Evolutionary conservation across 352 stramenopile genomes (phyloP).

Genomic region (Achlya hypogyna): DNA sequence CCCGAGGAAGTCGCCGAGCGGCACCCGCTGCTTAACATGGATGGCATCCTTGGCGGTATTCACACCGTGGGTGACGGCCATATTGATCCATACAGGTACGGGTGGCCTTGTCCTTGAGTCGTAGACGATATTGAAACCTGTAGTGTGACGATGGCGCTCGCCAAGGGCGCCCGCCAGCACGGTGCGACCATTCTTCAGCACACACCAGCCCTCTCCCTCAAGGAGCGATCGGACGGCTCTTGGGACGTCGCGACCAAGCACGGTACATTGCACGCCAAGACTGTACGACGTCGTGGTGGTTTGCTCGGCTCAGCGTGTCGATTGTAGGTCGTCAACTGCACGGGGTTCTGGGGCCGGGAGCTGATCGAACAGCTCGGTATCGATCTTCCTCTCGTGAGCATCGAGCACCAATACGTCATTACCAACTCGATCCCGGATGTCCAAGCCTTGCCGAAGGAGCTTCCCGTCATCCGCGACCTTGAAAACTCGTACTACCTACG

Average conservation of each 20-base stretch:
- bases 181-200: conserved; percentile 36
- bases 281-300: conserved; percentile 4
- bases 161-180: conserved; percentile 28
- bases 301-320: background rate
- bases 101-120: background rate
- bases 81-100: conserved; percentile 19
- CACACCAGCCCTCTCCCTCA: conserved; percentile 7
- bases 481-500: conserved; percentile 46
- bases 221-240: conserved; percentile 4
- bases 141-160: conserved; percentile 43
- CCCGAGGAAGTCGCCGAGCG: conserved; percentile 27
- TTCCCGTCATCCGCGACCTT: conserved; percentile 55
- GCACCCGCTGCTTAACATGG: conserved; percentile 35
- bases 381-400: conserved; percentile 35
- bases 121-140: conserved; percentile 31
- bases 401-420: conserved; percentile 64
- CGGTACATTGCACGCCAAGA: conserved; percentile 19
- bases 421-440: conserved; percentile 48
- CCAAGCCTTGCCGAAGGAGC: conserved; percentile 28
- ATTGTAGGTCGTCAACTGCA: conserved; percentile 44
- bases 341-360: conserved; percentile 58
- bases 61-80: conserved; percentile 41
- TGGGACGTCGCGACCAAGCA: conserved; percentile 14
- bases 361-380: conserved; percentile 30
- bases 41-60: conserved; percentile 44